Percentiles rank a stretch among this genome's conserved stretches.
phyloP scores from a whole-genome alignment of 345 rosid genomes.

The Clarkia xantiana region DNA sequence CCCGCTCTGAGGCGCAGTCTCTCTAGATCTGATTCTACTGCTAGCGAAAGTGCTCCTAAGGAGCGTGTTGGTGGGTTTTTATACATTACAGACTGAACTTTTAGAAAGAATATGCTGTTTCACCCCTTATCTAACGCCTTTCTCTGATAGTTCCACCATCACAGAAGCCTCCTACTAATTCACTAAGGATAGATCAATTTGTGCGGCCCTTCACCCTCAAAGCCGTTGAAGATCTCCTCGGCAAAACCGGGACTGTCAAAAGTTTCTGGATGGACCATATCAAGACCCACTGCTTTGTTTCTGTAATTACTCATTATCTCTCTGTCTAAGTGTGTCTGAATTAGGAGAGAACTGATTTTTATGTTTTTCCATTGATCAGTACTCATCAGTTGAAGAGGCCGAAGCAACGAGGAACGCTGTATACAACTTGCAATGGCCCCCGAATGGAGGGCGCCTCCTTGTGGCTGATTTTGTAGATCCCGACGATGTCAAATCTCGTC shows the following conservation, averaged over 20 bases:
- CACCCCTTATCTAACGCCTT: neutral
- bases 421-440: conserved; percentile 87
- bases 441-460: conserved; percentile 78
- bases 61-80: conserved; percentile 71
- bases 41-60: conserved; percentile 52
- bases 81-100: neutral
- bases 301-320: conserved; percentile 33
- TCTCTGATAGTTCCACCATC: conserved; percentile 64
- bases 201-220: conserved; percentile 94
- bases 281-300: conserved; percentile 90
- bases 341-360: no score
- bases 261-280: conserved; percentile 97
- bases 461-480: conserved; percentile 79
- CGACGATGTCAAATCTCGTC: conserved; percentile 53
- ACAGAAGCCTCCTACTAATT: conserved; percentile 58
- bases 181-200: conserved; percentile 80
- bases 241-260: conserved; percentile 63
- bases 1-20: conserved; percentile 41
- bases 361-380: conserved; percentile 29
- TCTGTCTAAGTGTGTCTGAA: neutral
- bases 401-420: conserved; percentile 72
- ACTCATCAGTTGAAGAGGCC: conserved; percentile 79
- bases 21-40: conserved; percentile 48
- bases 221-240: conserved; percentile 93
- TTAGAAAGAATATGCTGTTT: no score